Evolutionary conservation across 495 filamentous ascomycete species (phyloP).

Genomic region (Wilcoxina mikolae): DNA sequence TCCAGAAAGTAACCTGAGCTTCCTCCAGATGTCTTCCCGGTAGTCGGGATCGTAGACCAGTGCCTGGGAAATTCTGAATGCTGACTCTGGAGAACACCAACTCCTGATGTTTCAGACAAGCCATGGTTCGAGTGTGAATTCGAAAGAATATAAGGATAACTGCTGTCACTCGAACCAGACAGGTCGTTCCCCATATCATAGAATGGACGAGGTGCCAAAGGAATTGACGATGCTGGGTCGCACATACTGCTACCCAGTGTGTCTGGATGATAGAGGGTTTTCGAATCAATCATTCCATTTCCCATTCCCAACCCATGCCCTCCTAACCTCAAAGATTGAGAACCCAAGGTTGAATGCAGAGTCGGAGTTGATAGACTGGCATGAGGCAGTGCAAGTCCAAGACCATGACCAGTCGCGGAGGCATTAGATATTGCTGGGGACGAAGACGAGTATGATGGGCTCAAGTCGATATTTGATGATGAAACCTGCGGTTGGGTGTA

Average conservation of each 20-base stretch:
- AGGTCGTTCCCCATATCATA: constrained; percentile 21
- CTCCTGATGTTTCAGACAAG: not conserved
- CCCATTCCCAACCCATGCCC: constrained; percentile 8
- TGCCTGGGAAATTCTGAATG: not conserved
- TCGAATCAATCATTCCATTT: not conserved
- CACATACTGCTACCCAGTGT: not conserved
- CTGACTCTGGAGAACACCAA: not conserved
- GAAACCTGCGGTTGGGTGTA: constrained; percentile 16
- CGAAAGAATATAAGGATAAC: constrained; percentile 3
- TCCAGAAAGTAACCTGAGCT: not conserved
- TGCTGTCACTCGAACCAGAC: constrained; percentile 11
- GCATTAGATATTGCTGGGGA: constrained; percentile 12
- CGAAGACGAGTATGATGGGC: constrained; percentile 15
- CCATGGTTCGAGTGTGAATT: not conserved
- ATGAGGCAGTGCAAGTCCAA: constrained; percentile 14
- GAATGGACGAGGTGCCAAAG: constrained; percentile 13
- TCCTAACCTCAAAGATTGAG: constrained; percentile 11
- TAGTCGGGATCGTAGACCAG: not conserved
- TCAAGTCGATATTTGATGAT: constrained; percentile 20
- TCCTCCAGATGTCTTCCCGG: constrained; percentile 7
- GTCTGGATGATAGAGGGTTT: constrained; percentile 1
- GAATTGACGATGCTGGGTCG: constrained; percentile 4
- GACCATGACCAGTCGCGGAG: constrained; percentile 6
- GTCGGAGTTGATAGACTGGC: not conserved
- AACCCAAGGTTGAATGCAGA: constrained; percentile 12